Conservation (phyloP, 805 yeast genomes). For the Metschnikowia cerradonensis region DNA sequence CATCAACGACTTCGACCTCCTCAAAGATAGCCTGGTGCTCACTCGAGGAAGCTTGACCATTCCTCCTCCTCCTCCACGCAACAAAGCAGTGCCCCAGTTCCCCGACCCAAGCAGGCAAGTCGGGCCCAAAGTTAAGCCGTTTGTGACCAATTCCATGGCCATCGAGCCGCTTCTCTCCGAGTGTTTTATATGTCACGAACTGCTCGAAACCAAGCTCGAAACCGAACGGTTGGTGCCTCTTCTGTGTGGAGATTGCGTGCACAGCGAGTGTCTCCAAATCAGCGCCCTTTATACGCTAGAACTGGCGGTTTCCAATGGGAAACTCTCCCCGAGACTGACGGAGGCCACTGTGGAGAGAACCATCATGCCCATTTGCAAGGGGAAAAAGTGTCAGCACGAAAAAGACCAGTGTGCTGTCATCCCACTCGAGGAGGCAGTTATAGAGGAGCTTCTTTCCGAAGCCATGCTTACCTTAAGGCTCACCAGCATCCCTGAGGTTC, state of each 20-base stretch:
- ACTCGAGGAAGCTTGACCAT: slow-evolving; percentile 11
- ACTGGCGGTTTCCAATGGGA: slow-evolving; percentile 1
- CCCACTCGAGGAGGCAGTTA: slow-evolving; percentile 10
- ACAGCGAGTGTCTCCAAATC: slow-evolving; percentile 50
- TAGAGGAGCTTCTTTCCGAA: slow-evolving; percentile 8
- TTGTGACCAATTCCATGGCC: slow-evolving; percentile 2
- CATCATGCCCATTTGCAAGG: slow-evolving; percentile 13
- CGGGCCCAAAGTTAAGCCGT: slow-evolving; percentile 12
- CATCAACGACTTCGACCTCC: slow-evolving; percentile 10
- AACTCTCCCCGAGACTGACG: neutral
- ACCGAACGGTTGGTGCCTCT: slow-evolving; percentile 46
- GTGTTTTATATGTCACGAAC: slow-evolving; percentile 54
- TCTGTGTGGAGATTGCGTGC: slow-evolving; percentile 52
- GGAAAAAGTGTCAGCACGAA: slow-evolving; percentile 8
- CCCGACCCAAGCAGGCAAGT: neutral
- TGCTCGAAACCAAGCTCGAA: slow-evolving; percentile 40
- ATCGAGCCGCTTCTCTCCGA: slow-evolving; percentile 1
- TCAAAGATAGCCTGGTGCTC: slow-evolving; percentile 11
- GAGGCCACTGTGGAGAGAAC: neutral
- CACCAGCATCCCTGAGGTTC: neutral
- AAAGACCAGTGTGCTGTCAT: neutral
- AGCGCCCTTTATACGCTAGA: slow-evolving; percentile 12
- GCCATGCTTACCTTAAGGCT: slow-evolving; percentile 14
- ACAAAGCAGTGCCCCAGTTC: neutral
- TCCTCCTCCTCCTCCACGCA: slow-evolving; percentile 19